Evolutionary conservation across 805 yeast genomes (phyloP), one percentile per base, ranked within the genome.

Genomic region (Sugiyamaella marilandica): DNA sequence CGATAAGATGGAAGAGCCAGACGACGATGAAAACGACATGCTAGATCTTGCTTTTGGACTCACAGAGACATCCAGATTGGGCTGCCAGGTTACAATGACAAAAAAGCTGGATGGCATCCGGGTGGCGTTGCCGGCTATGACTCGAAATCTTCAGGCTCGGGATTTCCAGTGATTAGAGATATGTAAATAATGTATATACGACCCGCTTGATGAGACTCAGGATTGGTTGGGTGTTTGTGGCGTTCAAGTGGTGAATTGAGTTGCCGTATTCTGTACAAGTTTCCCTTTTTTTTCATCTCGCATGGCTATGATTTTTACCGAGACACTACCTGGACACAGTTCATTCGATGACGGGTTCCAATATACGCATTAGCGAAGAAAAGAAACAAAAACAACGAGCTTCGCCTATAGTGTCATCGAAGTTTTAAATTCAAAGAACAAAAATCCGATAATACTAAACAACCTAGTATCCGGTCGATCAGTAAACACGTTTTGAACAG

Each of bases 1-100:
- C 70, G 99, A 94, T 65, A 79, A 74, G 47, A 80, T 94, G 58
- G 96, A 94, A 9, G 98, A 94, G 68, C 98, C 99, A 0, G 88
- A 84, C 59, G 99, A 94, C 66, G 99, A 94, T 65, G 99, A 94
- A 70, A 92, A 94, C 66, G 99, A 94, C 70, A 94, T 94, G 99
- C 77, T 94, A 64, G 99, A 94, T 70, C 77, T 94, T 65, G 99
- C 99, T 0, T 94, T 94, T 66, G 99, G 99, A 0, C 78, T 94
- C 45, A 94, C 98, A 3, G 99, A 94, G 67, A 94, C 99, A 36
- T 88, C 97, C 21, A 80, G 99, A 67, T 75, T 94, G 60, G 99
- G 98, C 0, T 94, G 99, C 70, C 97, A 92, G 72, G 84, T 94
- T 37, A 77, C 77, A 54, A 88, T 94, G 97, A 72, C 84, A 31